A percentile compares a stretch with the other conserved stretches of the same genome.
Conservation (phyloP, 805 yeast species). For the Starmerella scarabaei region DNA sequence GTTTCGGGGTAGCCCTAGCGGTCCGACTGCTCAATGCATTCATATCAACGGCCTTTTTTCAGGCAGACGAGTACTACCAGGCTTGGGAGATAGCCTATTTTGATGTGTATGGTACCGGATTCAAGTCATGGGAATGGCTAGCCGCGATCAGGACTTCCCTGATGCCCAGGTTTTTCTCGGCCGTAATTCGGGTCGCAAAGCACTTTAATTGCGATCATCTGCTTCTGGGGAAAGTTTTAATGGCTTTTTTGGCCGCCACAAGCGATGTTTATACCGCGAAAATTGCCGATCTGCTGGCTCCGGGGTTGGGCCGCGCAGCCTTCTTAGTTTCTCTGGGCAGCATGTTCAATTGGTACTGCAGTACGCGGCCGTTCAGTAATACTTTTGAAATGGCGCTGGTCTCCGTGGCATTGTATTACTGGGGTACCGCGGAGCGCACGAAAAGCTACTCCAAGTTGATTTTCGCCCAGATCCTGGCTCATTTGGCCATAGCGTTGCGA, state of each 20-base stretch:
- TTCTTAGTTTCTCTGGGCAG: conserved; percentile 40
- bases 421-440: conserved; percentile 44
- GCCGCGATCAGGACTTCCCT: conserved; percentile 59
- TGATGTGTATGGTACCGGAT: conserved; percentile 65
- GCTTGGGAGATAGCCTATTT: conserved; percentile 82
- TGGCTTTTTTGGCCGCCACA: conserved; percentile 54
- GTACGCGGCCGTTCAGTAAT: conserved; percentile 77
- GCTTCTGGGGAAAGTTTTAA: conserved; percentile 48
- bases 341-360: conserved; percentile 69
- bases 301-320: not conserved
- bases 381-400: conserved; percentile 66
- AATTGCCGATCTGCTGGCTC: conserved; percentile 31
- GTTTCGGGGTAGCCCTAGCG: conserved; percentile 8
- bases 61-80: conserved; percentile 94
- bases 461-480: conserved; percentile 40
- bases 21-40: conserved; percentile 49
- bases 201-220: conserved; percentile 26
- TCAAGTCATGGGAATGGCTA: conserved; percentile 90
- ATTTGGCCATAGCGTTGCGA: conserved; percentile 54
- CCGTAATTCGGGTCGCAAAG: conserved; percentile 31
- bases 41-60: conserved; percentile 63
- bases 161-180: conserved; percentile 62
- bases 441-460: conserved; percentile 14
- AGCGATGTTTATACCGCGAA: conserved; percentile 53
- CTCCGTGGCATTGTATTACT: conserved; percentile 47